Evolutionary conservation across 2,329 filamentous ascomycete species (phyloP), one percentile per base, ranked within the genome.

Genomic region (Teratosphaeria gauchensis): DNA sequence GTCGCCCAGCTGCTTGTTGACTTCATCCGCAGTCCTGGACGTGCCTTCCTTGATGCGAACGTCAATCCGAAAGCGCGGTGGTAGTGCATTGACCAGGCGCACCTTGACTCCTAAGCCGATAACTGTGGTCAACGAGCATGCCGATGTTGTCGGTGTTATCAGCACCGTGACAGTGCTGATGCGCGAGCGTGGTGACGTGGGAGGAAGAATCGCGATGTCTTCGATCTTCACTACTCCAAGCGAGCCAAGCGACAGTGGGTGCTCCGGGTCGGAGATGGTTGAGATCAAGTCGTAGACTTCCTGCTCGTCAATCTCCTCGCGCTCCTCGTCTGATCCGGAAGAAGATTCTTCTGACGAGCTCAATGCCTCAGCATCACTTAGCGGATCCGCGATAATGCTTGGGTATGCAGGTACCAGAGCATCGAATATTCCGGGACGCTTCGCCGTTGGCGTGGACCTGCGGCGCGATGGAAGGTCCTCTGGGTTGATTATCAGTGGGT

Each of bases 241-340:
- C 68, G 94, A 91, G 62, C 92, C 94, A 54, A 99, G 83, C 2
- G 92, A 95, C 56, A 96, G 84, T 42, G 94, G 94, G 71, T 99
- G 94, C 76, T 99, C 94, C 1, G 94, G 94, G 73, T 99, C 94
- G 28, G 90, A 92, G 69, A 99, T 96, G 66, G 89, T 88, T 63
- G 91, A 90, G 68, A 99, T 94, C 61, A 99, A 82, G 77, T 99
- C 92, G 72, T 92, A 99, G 51, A 99, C 92, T 75, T 99, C 94
- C 74, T 96, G 94, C 73, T 95, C 90, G 71, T 99, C 94, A 65
- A 99, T 96, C 59, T 89, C 88, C 67, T 97, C 92, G 38, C 85
- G 80, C 1, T 84, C 80, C 59, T 86, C 83, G 55, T 83, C 77
- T 55, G 73, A 77, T 54, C 74, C 73, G n/a, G 69, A 72, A 7